Conservation (phyloP, 202 grass and related monocot species). For the Panicum virgatum region DNA sequence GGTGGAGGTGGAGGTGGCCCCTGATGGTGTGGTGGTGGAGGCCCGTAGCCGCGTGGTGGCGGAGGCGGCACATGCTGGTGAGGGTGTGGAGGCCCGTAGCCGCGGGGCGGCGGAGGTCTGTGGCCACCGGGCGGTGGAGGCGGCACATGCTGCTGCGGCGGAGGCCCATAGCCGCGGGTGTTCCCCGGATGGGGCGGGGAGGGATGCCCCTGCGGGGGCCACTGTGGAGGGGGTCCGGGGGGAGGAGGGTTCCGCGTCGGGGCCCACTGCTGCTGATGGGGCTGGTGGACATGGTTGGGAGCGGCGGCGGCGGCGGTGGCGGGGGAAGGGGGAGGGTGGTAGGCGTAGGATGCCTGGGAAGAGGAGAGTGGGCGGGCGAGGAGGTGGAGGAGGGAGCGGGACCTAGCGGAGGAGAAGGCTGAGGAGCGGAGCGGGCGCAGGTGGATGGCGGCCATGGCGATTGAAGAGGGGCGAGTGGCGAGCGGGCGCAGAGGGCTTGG, state of each 20-base stretch:
- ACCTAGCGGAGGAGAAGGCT: constrained; percentile 37
- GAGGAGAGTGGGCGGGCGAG: constrained; percentile 32
- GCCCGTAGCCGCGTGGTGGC: neutral
- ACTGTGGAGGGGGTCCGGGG: constrained; percentile 17
- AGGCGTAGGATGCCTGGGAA: constrained; percentile 5
- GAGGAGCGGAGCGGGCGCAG: constrained; percentile 39
- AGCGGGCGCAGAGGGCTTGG: too few relatives aligned
- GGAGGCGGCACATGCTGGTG: constrained; percentile 17
- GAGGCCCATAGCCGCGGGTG: constrained; percentile 18
- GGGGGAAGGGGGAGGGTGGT: constrained; percentile 23
- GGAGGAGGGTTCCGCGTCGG: constrained; percentile 27
- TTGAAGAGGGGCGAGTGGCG: neutral
- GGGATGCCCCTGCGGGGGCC: constrained; percentile 42
- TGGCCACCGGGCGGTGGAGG: neutral
- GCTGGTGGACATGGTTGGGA: constrained; percentile 23
- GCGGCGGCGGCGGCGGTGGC: constrained; percentile 9
- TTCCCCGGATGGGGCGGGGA: constrained; percentile 21
- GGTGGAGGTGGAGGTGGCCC: constrained; percentile 4
- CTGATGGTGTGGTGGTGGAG: constrained; percentile 34
- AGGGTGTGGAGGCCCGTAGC: constrained; percentile 19
- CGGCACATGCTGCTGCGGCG: constrained; percentile 18
- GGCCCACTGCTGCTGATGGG: constrained; percentile 39
- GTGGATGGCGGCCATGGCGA: constrained; percentile 43
- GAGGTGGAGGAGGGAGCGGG: constrained; percentile 33
- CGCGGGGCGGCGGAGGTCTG: neutral